Conservation (phyloP, 2,329 filamentous ascomycete species). For the Trichophaea hybrida region DNA sequence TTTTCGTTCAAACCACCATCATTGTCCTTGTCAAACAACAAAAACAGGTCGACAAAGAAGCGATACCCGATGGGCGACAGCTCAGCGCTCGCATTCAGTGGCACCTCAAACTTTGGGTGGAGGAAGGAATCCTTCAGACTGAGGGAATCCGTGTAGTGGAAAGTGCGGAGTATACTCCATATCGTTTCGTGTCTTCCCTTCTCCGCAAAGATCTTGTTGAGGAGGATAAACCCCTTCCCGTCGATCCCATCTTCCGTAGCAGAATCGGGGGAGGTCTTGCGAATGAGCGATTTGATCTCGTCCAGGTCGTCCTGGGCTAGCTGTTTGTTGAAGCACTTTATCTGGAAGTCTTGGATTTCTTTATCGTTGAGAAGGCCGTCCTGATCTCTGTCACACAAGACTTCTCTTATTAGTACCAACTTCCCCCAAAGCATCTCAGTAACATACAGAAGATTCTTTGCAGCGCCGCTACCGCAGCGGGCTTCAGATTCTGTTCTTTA, state of each 20-base stretch:
- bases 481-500: constrained; percentile 75
- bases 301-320: constrained; percentile 66
- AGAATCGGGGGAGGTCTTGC: constrained; percentile 49
- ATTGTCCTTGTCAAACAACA: constrained; percentile 93
- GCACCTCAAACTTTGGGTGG: constrained; percentile 86
- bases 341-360: constrained; percentile 81
- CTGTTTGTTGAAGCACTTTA: constrained; percentile 80
- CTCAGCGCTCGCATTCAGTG: constrained; percentile 81
- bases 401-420: constrained; percentile 5
- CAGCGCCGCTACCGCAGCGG: constrained; percentile 70
- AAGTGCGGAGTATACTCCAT: constrained; percentile 90
- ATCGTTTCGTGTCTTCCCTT: constrained; percentile 97
- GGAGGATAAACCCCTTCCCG: constrained; percentile 65
- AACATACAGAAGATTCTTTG: constrained; percentile 68
- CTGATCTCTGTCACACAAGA: constrained; percentile 83
- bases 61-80: constrained; percentile 87
- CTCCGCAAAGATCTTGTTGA: constrained; percentile 94
- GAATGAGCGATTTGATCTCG: constrained; percentile 81
- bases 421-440: not conserved
- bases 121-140: constrained; percentile 83
- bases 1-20: constrained; percentile 81
- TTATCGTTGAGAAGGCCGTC: constrained; percentile 81
- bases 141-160: constrained; percentile 90
- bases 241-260: constrained; percentile 60
- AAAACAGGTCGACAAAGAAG: constrained; percentile 92